Base-by-base conservation (phyloP, 2,329 filamentous ascomycete genomes). In the Ploettnerulaceae sp. region DNA sequence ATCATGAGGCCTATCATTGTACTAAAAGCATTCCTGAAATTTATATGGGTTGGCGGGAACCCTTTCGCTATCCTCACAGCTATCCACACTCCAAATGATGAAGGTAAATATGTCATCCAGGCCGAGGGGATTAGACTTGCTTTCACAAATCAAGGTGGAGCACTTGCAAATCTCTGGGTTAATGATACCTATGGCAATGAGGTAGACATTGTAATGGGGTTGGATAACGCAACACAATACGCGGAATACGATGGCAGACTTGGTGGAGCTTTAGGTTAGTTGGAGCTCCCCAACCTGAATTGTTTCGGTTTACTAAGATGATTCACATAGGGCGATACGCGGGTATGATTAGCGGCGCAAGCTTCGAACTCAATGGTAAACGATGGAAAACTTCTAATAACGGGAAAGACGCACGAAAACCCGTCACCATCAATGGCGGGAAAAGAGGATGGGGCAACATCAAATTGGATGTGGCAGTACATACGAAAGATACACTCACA, bases 81-180 rank as follows among this genome's bases (percentile, higher is more conserved):
- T 3, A n/a, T 48, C 41, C 44, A 56, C 24, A 63, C 66, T 18
- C 71, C 76, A 0, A 77, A 81, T 59, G 65, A 71, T 58, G 65
- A 79, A 54, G 77, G 77, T 50, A 84, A 87, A 65, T 88, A 86
- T 70, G 82, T 81, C 72, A 77, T 88, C 65, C 70, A 74, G 52
- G 77, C 81, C 55, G 72, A 81, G 50, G 79, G 77, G 48, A 81
- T 88, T 55, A 69, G 77, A 45, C 81, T 78, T 7, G 69, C 74
- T 38, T 87, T 88, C 64, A 81, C 87, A 36, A 74, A 82, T 2
- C 87, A 87, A 59, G 84, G 83, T 53, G 84, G 83, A 7, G 78
- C 79, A 51, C 74, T 89, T 57, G 74, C 81, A 46, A 82, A 87
- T 61, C 68, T 89, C 37, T 70, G 84, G 61, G 73, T 89, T 63